Percentiles rank a stretch among this genome's conserved stretches.
These are phyloP conservation scores for Fistulifera pelliculosa DNA, from an alignment of 108 stramenopile genomes.

Conservation along the genomic window DNA sequence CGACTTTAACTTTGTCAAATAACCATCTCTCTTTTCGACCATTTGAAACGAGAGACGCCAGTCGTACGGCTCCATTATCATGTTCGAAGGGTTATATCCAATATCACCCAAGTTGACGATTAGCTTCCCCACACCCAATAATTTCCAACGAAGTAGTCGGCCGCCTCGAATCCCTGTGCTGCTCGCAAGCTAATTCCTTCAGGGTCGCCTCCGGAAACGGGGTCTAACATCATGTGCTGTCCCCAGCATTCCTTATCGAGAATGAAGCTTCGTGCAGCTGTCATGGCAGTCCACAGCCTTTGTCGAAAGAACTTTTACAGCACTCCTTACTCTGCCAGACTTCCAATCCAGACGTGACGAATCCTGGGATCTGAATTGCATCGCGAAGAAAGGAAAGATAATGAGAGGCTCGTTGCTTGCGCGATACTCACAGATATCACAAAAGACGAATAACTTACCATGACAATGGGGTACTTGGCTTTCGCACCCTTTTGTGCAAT, in stretches of 20 bases:
- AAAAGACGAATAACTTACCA: too few relatives aligned
- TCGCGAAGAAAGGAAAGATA: too few relatives aligned
- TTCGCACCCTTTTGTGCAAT: conserved; percentile 46
- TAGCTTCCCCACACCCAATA: conserved; percentile 37
- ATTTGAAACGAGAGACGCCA: conserved; percentile 72
- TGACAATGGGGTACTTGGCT: conserved; percentile 72
- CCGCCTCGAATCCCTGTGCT: conserved; percentile 76
- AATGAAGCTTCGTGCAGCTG: conserved; percentile 58
- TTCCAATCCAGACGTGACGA: conserved; percentile 81
- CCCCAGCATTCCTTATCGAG: conserved; percentile 71
- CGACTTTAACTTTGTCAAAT: conserved; percentile 68
- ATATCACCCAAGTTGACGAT: conserved; percentile 75
- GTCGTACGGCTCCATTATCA: conserved; percentile 84
- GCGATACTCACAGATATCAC: too few relatives aligned
- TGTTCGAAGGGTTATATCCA: conserved; percentile 68
- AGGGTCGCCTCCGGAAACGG: conserved; percentile 71
- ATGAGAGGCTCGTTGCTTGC: too few relatives aligned
- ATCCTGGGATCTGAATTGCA: conserved; percentile 87
- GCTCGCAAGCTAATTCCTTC: conserved; percentile 57
- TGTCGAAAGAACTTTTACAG: conserved; percentile 73
- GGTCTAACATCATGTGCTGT: conserved; percentile 70
- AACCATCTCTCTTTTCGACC: conserved; percentile 79
- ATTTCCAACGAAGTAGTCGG: conserved; percentile 75
- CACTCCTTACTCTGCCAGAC: conserved; percentile 66
- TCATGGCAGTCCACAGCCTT: conserved; percentile 71